phyloP scores from a whole-genome alignment of 2,329 filamentous ascomycete genomes.

The Herpotrichia juniperi region DNA sequence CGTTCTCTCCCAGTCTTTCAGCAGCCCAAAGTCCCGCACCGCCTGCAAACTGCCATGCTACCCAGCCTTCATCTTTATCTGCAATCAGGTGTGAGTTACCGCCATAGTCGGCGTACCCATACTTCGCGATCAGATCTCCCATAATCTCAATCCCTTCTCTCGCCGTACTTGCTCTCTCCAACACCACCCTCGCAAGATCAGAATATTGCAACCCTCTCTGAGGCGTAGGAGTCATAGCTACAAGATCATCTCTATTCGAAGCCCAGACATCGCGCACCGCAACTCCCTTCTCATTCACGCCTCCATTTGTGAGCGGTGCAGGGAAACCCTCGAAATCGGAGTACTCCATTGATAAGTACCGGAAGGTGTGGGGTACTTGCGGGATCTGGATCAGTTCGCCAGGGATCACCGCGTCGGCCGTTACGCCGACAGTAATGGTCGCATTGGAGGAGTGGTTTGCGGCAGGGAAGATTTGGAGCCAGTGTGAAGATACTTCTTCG shows the following conservation, averaged over 20 bases:
- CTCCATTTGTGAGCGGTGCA: slow-evolving; percentile 53
- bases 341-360: slow-evolving; percentile 47
- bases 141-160: slow-evolving; percentile 52
- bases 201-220: slow-evolving; percentile 51
- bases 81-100: slow-evolving; percentile 53
- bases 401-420: slow-evolving; percentile 46
- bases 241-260: slow-evolving; percentile 46
- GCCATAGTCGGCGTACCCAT: slow-evolving; percentile 52
- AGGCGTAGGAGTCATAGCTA: slow-evolving; percentile 49
- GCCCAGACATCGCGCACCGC: slow-evolving; percentile 53
- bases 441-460: slow-evolving; percentile 49
- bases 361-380: slow-evolving; percentile 40
- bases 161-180: slow-evolving; percentile 50
- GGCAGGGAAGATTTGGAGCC: slow-evolving; percentile 54
- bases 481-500: slow-evolving; percentile 56
- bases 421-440: slow-evolving; percentile 52
- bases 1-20: slow-evolving; percentile 36
- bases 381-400: slow-evolving; percentile 42
- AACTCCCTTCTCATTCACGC: slow-evolving; percentile 51
- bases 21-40: slow-evolving; percentile 43
- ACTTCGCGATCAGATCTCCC: slow-evolving; percentile 45
- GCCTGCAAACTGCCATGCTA: slow-evolving; percentile 44
- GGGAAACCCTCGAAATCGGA: slow-evolving; percentile 51
- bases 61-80: slow-evolving; percentile 45
- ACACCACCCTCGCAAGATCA: slow-evolving; percentile 48